Base-by-base conservation (phyloP, 1,139 yeast genomes). In the Kluyveromyces marxianus region DNA sequence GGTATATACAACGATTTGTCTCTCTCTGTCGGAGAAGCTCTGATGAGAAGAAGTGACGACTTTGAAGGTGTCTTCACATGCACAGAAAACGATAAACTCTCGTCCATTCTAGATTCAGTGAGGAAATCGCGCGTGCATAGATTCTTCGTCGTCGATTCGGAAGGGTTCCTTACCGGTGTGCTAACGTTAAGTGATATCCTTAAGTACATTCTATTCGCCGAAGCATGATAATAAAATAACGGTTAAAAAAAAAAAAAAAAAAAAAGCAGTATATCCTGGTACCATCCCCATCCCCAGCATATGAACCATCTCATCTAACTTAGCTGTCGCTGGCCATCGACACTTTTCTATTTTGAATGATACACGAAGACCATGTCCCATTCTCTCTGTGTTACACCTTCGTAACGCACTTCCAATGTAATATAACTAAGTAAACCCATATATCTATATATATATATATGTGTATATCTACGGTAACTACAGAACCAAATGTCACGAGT, bases 61-160 rank as follows among this genome's bases (percentile, higher is more conserved):
- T 94, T 92, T 60, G 98, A 92, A 66, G 98, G 99, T 48, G 98
- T 94, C 14, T 90, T 90, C 66, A 92, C 97, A 0, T 94, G 98
- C 68, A 89, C 97, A 0, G 74, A 81, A 54, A 76, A 81, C 55
- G 99, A 94, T 65, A 76, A 94, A 52, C 72, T 94, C 50, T 86
- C 95, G 53, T 88, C 96, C 14, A 86, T 94, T 50, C 78, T 92
- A 83, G 97, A 92, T 62, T 90, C 96, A 37, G 88, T 94, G 50
- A 77, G 97, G 59, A 84, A 90, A 57, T 83, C 95, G 35, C 77
- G 97, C 55, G 75, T 92, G 52, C 97, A 94, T 66, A 76, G 99
- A 63, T 76, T 94, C 60, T 88, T 90, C 63, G 92, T 94, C 37
- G 96, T 94, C 29, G 96, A 92, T 63, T 83, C 79, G 35, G 76